Evolutionary conservation across 2,329 filamentous ascomycete species (phyloP).

Genomic region (Spiromastix sp.): DNA sequence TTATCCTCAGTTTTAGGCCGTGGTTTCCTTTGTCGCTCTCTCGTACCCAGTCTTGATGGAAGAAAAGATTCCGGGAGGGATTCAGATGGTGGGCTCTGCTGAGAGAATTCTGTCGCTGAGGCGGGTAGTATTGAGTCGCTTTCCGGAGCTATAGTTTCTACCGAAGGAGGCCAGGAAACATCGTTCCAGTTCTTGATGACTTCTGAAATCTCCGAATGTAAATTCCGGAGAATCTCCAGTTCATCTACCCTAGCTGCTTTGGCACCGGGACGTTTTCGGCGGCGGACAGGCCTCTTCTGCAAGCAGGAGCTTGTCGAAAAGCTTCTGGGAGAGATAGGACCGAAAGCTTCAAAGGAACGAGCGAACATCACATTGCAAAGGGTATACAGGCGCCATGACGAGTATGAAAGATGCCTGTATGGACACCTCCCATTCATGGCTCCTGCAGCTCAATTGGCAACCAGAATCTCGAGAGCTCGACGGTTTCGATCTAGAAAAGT

Average conservation of each 20-base stretch:
- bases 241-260: slow-evolving; percentile 2
- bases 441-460: background rate
- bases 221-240: background rate
- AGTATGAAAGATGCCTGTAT: slow-evolving; percentile 17
- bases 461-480: too few relatives aligned
- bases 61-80: slow-evolving; percentile 3
- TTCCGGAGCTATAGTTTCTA: background rate
- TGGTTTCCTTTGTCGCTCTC: slow-evolving; percentile 16
- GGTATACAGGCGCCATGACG: slow-evolving; percentile 21
- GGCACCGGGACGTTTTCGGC: background rate
- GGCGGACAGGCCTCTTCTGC: too few relatives aligned
- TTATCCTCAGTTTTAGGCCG: slow-evolving; percentile 16
- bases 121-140: background rate
- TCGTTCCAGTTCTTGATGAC: too few relatives aligned
- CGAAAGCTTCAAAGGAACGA: slow-evolving; percentile 6
- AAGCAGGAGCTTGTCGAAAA: too few relatives aligned
- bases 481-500: too few relatives aligned
- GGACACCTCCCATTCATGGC: slow-evolving; percentile 3
- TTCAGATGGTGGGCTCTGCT: background rate
- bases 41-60: slow-evolving; percentile 5
- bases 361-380: background rate
- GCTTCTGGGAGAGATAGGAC: too few relatives aligned
- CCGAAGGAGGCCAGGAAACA: too few relatives aligned
- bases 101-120: slow-evolving; percentile 10
- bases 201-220: background rate